Percentiles rank a stretch among this genome's conserved stretches.
phyloP scores from a whole-genome alignment of 2,329 filamentous ascomycete species.

The Pezicula neosporulosa region DNA sequence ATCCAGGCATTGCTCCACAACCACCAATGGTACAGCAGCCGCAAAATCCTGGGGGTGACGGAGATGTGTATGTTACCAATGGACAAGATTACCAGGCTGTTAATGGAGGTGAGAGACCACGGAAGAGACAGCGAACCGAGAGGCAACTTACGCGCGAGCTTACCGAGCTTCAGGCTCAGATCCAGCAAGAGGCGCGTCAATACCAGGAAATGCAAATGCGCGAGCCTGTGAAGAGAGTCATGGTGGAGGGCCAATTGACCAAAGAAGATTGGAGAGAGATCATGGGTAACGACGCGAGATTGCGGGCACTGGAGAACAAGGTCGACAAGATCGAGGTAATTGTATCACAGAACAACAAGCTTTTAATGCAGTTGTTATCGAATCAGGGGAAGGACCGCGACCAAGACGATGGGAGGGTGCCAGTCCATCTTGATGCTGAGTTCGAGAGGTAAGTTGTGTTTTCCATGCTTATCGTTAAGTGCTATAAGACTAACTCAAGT shows the following conservation, averaged over 20 bases:
- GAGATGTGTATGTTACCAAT: not conserved
- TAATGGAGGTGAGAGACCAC: slow-evolving; percentile 22
- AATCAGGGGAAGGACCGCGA: slow-evolving; percentile 19
- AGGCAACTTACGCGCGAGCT: slow-evolving; percentile 18
- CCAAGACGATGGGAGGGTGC: slow-evolving; percentile 26
- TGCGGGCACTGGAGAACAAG: slow-evolving; percentile 26
- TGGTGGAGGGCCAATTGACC: slow-evolving; percentile 26
- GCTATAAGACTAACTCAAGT: too few relatives aligned
- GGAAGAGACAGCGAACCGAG: slow-evolving; percentile 25
- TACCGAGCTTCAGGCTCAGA: slow-evolving; percentile 21
- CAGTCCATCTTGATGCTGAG: slow-evolving; percentile 29
- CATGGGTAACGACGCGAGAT: slow-evolving; percentile 28
- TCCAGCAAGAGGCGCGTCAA: slow-evolving; percentile 19
- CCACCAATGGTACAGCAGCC: slow-evolving; percentile 14
- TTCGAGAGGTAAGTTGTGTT: slow-evolving; percentile 23
- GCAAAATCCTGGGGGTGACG: slow-evolving; percentile 13
- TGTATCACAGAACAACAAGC: slow-evolving; percentile 28
- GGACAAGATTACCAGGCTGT: slow-evolving; percentile 13
- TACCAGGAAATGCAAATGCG: not conserved
- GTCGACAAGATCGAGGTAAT: slow-evolving; percentile 28
- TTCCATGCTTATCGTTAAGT: too few relatives aligned
- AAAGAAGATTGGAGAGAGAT: slow-evolving; percentile 30
- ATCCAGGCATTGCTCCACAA: slow-evolving; percentile 11
- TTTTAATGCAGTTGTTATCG: slow-evolving; percentile 25
- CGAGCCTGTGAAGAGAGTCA: slow-evolving; percentile 23